Conservation (phyloP, 352 stramenopile genomes). For the Blastocystis sp. region DNA sequence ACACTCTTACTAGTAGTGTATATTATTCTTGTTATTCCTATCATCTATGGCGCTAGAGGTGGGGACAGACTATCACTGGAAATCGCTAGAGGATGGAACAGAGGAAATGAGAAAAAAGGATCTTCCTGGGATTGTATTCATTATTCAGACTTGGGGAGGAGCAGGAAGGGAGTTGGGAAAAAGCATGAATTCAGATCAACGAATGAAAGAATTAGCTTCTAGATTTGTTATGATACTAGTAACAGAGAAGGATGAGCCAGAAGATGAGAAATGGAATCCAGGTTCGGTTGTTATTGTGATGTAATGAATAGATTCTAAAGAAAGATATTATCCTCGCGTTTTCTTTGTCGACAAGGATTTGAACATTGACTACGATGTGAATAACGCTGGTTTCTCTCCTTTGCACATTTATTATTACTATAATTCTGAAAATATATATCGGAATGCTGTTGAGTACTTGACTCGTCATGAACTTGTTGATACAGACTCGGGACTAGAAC, state of each 20-base stretch:
- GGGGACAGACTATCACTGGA: not conserved
- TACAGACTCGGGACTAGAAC: not conserved
- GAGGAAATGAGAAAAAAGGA: not conserved
- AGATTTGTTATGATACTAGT: not conserved
- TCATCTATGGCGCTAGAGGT: not conserved
- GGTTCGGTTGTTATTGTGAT: not conserved
- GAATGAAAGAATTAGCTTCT: not conserved
- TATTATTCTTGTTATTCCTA: not conserved
- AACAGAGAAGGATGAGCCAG: conserved; percentile 1
- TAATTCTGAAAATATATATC: not conserved
- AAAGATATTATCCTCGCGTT: conserved; percentile 21
- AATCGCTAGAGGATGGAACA: not conserved
- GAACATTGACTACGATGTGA: conserved; percentile 20
- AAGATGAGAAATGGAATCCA: conserved; percentile 15
- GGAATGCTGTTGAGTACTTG: not conserved
- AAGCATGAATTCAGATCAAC: not conserved
- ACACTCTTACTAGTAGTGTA: not conserved
- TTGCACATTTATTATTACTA: conserved; percentile 32
- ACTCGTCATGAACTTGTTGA: not conserved
- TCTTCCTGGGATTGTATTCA: not conserved
- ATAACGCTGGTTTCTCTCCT: conserved; percentile 30
- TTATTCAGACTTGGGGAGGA: not conserved
- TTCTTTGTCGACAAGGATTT: conserved; percentile 25
- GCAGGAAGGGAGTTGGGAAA: not conserved
- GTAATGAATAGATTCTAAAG: not conserved